A percentile compares a stretch with the other conserved stretches of the same genome.
These are phyloP conservation scores for Tanacetum coccineum DNA, from an alignment of 129 eudicot genomes.

Conservation along the genomic window DNA sequence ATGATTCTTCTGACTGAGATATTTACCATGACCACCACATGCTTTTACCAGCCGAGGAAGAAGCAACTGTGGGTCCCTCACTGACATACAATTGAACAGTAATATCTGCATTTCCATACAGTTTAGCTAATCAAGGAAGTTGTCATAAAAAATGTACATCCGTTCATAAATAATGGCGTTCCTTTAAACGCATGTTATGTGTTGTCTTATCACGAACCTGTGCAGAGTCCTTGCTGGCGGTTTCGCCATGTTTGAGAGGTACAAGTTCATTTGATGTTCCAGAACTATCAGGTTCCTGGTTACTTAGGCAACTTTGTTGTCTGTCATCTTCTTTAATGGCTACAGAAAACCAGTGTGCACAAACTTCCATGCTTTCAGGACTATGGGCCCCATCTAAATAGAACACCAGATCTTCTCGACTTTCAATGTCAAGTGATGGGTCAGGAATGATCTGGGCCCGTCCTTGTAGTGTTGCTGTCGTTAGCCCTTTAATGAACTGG, in stretches of 20 bases:
- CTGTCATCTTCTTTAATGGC: constrained; percentile 58
- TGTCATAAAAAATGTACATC: background rate
- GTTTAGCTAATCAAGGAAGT: background rate
- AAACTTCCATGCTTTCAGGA: constrained; percentile 98
- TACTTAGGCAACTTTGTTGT: constrained; percentile 12
- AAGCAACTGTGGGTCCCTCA: constrained; percentile 94
- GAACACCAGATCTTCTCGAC: constrained; percentile 64
- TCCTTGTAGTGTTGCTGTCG: constrained; percentile 79
- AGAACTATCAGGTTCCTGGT: constrained; percentile 18
- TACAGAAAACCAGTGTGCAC: constrained; percentile 81
- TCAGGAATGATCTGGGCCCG: constrained; percentile 87
- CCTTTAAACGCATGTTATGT: background rate
- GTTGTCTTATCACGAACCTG: constrained; percentile 48
- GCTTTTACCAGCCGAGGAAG: constrained; percentile 77
- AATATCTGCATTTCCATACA: constrained; percentile 61
- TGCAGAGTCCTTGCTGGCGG: constrained; percentile 45
- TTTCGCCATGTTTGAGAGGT: constrained; percentile 22
- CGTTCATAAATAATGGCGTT: background rate
- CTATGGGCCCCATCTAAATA: constrained; percentile 98
- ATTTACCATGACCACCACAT: constrained; percentile 79
- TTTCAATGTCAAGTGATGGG: constrained; percentile 47
- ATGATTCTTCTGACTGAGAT: constrained; percentile 16
- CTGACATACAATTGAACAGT: constrained; percentile 95
- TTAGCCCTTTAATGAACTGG: constrained; percentile 75
- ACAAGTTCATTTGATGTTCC: constrained; percentile 33